These are phyloP conservation scores for Exutisphaerella laricina DNA, from an alignment of 2,329 filamentous ascomycete species.

Conservation along the genomic window DNA sequence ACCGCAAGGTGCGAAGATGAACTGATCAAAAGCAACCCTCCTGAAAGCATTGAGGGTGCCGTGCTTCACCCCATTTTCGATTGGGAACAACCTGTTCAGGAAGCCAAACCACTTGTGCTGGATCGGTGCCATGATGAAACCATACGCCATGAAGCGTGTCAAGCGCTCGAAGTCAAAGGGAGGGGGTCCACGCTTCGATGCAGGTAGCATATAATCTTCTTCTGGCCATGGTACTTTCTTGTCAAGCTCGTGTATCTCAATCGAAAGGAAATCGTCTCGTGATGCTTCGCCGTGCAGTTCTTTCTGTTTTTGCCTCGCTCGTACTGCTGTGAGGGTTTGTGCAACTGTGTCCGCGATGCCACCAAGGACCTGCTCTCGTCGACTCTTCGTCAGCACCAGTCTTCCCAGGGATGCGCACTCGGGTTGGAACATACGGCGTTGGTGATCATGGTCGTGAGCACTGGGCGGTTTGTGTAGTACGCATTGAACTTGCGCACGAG, in stretches of 20 bases:
- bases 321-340: conserved; percentile 82
- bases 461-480: conserved; percentile 90
- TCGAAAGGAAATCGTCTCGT: conserved; percentile 67
- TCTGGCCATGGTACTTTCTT: conserved; percentile 65
- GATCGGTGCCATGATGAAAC: conserved; percentile 89
- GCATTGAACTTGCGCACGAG: conserved; percentile 83
- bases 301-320: conserved; percentile 47
- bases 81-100: conserved; percentile 73
- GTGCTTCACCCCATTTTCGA: conserved; percentile 45
- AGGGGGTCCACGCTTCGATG: conserved; percentile 57
- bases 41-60: conserved; percentile 71
- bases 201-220: conserved; percentile 60
- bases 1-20: conserved; percentile 86
- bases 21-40: conserved; percentile 84
- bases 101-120: conserved; percentile 97
- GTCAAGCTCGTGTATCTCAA: conserved; percentile 85
- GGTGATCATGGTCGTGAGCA: conserved; percentile 98
- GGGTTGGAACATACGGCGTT: conserved; percentile 63
- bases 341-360: conserved; percentile 95
- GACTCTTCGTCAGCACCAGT: conserved; percentile 3
- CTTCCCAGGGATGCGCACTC: not conserved
- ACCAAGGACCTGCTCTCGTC: conserved; percentile 61
- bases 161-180: conserved; percentile 94
- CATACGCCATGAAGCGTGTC: conserved; percentile 94
- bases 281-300: conserved; percentile 49